Conservation (phyloP, 768 basidiomycete genomes). For the Clitopilus hobsonii region DNA sequence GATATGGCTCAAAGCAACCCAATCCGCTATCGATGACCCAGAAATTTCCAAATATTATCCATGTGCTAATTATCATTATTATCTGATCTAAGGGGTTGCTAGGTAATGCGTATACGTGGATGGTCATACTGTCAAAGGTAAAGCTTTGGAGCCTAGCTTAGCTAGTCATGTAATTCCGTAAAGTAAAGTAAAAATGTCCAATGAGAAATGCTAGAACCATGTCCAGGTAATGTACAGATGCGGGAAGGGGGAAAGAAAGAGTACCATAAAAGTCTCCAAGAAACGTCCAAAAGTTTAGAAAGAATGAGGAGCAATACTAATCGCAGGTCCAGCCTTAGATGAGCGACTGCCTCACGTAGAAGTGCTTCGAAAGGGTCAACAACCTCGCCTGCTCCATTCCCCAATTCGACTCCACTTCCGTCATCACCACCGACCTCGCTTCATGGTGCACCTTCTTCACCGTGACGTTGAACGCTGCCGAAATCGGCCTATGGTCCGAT, state of each 20-base stretch:
- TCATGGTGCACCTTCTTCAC: constrained; percentile 69
- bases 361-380: constrained; percentile 32
- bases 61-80: not conserved
- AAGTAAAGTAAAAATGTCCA: not conserved
- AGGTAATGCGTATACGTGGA: too few relatives aligned
- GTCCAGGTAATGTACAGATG: not conserved
- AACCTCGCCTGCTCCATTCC: constrained; percentile 35
- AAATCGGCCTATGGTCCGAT: constrained; percentile 88
- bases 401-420: constrained; percentile 55
- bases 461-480: constrained; percentile 68
- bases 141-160: too few relatives aligned
- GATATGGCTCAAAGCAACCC: not conserved
- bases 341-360: constrained; percentile 33
- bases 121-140: too few relatives aligned
- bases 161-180: too few relatives aligned
- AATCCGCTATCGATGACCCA: not conserved
- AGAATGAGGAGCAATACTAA: not conserved
- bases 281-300: not conserved
- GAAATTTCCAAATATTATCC: not conserved
- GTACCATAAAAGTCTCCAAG: not conserved
- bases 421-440: constrained; percentile 50
- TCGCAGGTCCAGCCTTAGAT: constrained; percentile 12
- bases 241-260: not conserved
- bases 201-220: not conserved
- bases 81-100: not conserved